phyloP scores from a whole-genome alignment of 768 basidiomycete species.

The Phylloporus rhodoxanthus region DNA sequence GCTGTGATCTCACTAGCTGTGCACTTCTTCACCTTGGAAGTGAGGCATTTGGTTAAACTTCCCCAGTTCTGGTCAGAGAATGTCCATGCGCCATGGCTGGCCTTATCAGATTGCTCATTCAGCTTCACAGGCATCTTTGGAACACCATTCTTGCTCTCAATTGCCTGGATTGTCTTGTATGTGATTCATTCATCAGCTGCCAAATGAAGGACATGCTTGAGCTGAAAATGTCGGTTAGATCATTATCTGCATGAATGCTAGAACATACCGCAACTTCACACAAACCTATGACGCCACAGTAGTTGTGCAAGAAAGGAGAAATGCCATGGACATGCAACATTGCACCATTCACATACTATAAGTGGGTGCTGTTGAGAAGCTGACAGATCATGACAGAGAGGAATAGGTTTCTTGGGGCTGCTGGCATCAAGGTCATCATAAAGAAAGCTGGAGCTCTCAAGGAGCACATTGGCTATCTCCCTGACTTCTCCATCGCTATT shows the following conservation, averaged over 20 bases:
- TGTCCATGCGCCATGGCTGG: neutral
- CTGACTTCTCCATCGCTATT: neutral
- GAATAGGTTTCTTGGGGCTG: neutral
- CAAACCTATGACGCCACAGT: neutral
- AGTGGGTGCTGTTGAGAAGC: neutral
- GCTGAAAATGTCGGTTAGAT: neutral
- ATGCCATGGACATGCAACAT: neutral
- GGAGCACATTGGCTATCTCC: conserved; percentile 2
- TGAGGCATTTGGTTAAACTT: neutral
- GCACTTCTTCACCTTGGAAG: neutral
- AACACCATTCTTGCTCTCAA: neutral
- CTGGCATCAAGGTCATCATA: neutral
- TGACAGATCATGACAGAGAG: neutral
- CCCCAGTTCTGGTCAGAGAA: conserved; percentile 10
- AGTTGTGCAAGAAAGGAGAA: neutral
- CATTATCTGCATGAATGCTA: neutral
- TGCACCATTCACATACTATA: neutral
- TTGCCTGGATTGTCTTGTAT: neutral
- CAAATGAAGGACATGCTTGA: neutral
- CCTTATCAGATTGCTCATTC: conserved; percentile 6
- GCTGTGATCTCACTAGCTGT: neutral
- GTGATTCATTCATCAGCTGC: neutral
- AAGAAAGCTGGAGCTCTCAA: neutral
- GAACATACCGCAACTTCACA: neutral
- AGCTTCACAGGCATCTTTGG: neutral